Conservation (phyloP, 1,284 basidiomycete species). For the Sanghuangporus weigelae region DNA sequence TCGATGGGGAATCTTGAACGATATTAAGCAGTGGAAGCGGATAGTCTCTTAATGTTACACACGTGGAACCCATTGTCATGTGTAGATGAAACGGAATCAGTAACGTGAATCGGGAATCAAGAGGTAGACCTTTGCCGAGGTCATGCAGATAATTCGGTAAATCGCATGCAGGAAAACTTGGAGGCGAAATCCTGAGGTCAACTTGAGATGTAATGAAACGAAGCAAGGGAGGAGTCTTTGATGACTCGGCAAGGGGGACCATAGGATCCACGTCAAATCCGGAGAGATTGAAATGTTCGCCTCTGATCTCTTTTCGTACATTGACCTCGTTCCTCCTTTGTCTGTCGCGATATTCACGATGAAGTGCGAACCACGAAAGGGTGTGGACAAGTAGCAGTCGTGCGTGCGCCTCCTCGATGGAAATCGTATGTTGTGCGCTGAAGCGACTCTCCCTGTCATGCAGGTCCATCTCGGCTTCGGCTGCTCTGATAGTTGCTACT, state of each 20-base stretch:
- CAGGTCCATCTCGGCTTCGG: constrained; percentile 24
- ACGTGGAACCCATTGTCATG: constrained; percentile 61
- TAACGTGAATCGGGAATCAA: constrained; percentile 71
- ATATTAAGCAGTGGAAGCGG: constrained; percentile 66
- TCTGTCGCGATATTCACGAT: constrained; percentile 34
- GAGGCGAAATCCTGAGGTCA: constrained; percentile 52
- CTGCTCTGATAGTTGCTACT: constrained; percentile 54
- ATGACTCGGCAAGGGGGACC: constrained; percentile 30
- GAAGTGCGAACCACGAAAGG: constrained; percentile 71
- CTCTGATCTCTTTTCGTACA: constrained; percentile 34
- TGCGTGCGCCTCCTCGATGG: constrained; percentile 68
- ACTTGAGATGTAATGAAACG: constrained; percentile 65
- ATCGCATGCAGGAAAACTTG: constrained; percentile 54
- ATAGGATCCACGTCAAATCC: constrained; percentile 28
- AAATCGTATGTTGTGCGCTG: constrained; percentile 55
- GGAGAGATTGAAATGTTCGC: constrained; percentile 26
- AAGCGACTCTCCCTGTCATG: constrained; percentile 44
- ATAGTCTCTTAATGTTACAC: constrained; percentile 76
- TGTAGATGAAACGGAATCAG: constrained; percentile 81
- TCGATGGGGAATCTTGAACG: constrained; percentile 37
- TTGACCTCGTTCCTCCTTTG: constrained; percentile 26
- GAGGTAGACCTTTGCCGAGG: constrained; percentile 68
- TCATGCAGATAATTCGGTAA: constrained; percentile 69
- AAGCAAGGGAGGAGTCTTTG: constrained; percentile 65
- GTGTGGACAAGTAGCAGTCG: constrained; percentile 73